Base-by-base conservation (phyloP, 2,329 filamentous ascomycete species). In the Trichoderma pleuroti region DNA sequence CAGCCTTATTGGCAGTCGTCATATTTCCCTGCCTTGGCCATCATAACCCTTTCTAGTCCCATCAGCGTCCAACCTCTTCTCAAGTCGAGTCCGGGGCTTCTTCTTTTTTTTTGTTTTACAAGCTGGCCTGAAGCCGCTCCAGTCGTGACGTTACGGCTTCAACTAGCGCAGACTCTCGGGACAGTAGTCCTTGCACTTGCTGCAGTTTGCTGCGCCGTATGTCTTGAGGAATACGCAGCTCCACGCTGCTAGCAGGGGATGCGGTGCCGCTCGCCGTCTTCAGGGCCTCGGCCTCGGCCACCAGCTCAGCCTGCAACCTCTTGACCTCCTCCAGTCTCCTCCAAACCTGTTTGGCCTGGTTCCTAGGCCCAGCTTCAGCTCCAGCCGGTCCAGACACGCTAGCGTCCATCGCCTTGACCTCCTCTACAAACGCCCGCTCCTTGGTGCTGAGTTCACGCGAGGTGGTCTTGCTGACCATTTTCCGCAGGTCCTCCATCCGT, bases 131-230 rank as follows among this genome's bases (percentile, higher is more conserved):
- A 68, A 93, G 80, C 72, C 84, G 86, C 78, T 90, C 87, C 73
- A 93, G 80, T 70, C 90, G 84, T 70, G 84, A 84, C 74, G 86
- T 89, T 26, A 92, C 86, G 26, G 88, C 90, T 74, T 92, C 90
- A 8, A 93, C 88, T 75, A 93, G 79, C 6, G 89, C 89, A 60
- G 87, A 87, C 80, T 93, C 90, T 32, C 91, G 83, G 70, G 91
- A 88, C 73, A 93, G 80, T 72, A 92, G 79, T 32, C 81, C 81
- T 80, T 88, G 88, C 26, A 93, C 88, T 77, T 91, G 86, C 70
- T 84, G 84, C 74, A 92, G 80, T 80, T 91, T 92, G 64, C 84
- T 86, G 79, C 85, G 87, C 71, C 89, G 84, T 71, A 92, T 85
- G 68, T 90, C 88, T 24, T 84, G 81, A 14, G 89, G 87, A 68